Conservation (phyloP, 768 basidiomycete genomes). For the Russula foetens region DNA sequence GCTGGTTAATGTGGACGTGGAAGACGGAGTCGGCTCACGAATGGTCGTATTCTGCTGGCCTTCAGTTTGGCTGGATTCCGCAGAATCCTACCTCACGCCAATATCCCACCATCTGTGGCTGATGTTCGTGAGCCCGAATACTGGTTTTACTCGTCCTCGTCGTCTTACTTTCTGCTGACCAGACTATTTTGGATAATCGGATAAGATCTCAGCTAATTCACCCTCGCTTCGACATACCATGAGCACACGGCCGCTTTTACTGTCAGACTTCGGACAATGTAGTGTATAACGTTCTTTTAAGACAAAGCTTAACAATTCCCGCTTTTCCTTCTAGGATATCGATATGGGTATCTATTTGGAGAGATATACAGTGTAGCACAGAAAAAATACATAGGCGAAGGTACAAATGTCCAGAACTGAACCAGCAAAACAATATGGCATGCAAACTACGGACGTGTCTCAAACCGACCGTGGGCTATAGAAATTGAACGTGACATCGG, state of each 20-base stretch:
- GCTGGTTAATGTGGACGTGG: constrained; percentile 84
- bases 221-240: no score
- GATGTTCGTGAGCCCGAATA: background rate
- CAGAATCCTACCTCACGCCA: constrained; percentile 38
- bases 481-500: background rate
- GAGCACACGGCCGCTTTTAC: no score
- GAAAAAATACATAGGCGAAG: background rate
- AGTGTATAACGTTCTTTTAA: no score
- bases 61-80: constrained; percentile 82
- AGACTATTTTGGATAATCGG: no score
- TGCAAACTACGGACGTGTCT: no score
- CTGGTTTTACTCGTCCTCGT: no score
- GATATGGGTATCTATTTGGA: background rate
- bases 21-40: constrained; percentile 79
- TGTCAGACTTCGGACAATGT: no score
- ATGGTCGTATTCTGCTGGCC: constrained; percentile 83
- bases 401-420: background rate
- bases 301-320: no score
- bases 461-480: no score
- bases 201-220: no score
- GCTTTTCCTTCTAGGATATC: background rate
- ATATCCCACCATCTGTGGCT: constrained; percentile 57
- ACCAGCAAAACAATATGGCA: background rate
- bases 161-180: no score
- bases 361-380: background rate